These are phyloP conservation scores for Firmiana major DNA, from an alignment of 345 rosid species.

Conservation along the genomic window DNA sequence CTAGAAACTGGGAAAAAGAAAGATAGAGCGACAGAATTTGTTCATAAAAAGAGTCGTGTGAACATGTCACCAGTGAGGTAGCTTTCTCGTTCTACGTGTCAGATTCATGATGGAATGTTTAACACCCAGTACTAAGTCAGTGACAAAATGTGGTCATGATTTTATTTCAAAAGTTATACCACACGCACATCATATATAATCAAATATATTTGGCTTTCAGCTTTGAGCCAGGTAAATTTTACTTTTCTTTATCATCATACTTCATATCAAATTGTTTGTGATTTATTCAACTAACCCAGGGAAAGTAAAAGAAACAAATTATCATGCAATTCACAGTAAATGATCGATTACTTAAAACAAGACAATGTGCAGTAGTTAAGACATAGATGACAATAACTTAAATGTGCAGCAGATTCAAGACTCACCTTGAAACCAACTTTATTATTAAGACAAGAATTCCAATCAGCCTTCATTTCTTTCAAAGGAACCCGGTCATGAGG, in stretches of 20 bases:
- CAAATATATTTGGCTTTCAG: not conserved
- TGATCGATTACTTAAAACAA: not conserved
- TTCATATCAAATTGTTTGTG: not conserved
- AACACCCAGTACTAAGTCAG: not conserved
- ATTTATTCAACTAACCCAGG: not conserved
- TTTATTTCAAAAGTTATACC: not conserved
- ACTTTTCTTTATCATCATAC: not conserved
- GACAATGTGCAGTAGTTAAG: not conserved
- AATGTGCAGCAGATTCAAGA: constrained; percentile 4
- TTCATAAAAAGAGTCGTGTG: not conserved
- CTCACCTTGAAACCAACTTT: constrained; percentile 93
- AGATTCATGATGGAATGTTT: not conserved
- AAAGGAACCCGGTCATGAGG: constrained; percentile 96
- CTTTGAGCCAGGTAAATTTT: not conserved
- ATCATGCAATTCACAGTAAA: not conserved
- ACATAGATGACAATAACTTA: constrained; percentile 2
- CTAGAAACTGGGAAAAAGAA: not conserved
- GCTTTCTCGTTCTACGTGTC: not conserved
- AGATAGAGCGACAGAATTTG: not conserved
- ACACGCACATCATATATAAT: not conserved
- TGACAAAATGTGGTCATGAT: not conserved
- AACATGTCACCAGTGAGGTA: not conserved
- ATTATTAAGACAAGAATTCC: constrained; percentile 90
- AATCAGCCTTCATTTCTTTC: constrained; percentile 96
- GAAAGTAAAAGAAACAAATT: not conserved